Base-by-base conservation (phyloP, 1,284 basidiomycete genomes). In the Ustilago esculenta region DNA sequence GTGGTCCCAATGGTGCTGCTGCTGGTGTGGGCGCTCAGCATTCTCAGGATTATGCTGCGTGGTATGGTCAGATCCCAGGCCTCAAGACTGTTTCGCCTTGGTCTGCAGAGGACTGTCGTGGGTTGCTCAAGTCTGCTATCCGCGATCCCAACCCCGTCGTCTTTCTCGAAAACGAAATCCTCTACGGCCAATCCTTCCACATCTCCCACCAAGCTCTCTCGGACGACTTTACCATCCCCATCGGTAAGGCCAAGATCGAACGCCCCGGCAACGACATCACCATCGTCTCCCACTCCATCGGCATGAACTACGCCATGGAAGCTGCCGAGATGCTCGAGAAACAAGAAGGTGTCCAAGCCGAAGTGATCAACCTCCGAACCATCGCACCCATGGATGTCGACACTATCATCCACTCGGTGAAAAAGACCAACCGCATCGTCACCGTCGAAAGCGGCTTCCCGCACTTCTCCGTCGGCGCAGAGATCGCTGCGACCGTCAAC, bases 361-460 rank as follows among this genome's bases (percentile, higher is more conserved):
- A 99, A 85, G 94, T 99, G 73, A 90, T 99, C 87, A 99, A 99
- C 87, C 87, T 99, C 72, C 88, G 95, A 75, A 90, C 87, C 72
- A 94, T 95, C 79, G 90, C 95, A 73, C 96, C 96, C 46, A 88
- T 98, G 43, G 96, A 98, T 84, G 95, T 98, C 80, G 92, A 96
- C 34, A 95, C 94, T 49, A 96, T 98, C 83, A 91, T 91, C 83
- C 87, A 88, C 77, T 94, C 92, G 23, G 92, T 98, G 77, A 98
- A 97, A 88, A 98, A 98, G 88, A 99, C 96, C 40, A 96, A 95
- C 86, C 91, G 91, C 70, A 87, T 98, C 64, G 86, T 98, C 60
- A 92, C 92, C 53, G 94, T 94, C 59, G 96, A 99, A 85, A 94
- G 94, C 84, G 96, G 96, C 50, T 99, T 97, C 92, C 96, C 96